Conservation (phyloP, 257 asterid species). For the Solanum sejunctum region DNA sequence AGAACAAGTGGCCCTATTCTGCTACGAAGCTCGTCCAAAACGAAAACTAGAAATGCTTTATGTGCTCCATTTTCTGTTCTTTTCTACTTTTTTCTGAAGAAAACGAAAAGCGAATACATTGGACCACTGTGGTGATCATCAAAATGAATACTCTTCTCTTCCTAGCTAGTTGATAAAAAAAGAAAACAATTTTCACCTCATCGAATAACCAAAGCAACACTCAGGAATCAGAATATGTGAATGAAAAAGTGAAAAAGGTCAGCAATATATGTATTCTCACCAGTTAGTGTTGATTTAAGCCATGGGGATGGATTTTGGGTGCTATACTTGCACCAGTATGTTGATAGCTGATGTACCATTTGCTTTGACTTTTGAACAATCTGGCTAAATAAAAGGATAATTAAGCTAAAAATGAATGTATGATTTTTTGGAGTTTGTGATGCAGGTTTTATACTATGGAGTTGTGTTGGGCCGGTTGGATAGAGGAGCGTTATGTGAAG, state of each 20-base stretch:
- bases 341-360: slow-evolving; percentile 33
- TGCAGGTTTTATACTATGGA: too few relatives aligned
- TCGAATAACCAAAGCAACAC: not conserved
- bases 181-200: not conserved
- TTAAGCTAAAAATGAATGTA: too few relatives aligned
- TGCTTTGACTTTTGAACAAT: not conserved
- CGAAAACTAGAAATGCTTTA: too few relatives aligned
- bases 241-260: not conserved
- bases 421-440: too few relatives aligned
- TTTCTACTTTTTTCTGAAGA: too few relatives aligned
- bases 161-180: not conserved
- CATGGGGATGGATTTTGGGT: slow-evolving; percentile 47
- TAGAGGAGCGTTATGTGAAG: not conserved
- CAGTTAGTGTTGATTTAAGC: slow-evolving; percentile 80
- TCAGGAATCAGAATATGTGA: not conserved
- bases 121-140: not conserved
- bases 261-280: slow-evolving; percentile 4
- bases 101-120: not conserved
- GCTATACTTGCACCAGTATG: slow-evolving; percentile 47
- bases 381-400: not conserved
- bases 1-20: too few relatives aligned
- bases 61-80: too few relatives aligned
- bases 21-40: too few relatives aligned
- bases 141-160: not conserved
- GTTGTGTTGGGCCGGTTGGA: too few relatives aligned